Evolutionary conservation across 2,329 filamentous ascomycete genomes (phyloP).

Genomic region (Xylogone sp.): DNA sequence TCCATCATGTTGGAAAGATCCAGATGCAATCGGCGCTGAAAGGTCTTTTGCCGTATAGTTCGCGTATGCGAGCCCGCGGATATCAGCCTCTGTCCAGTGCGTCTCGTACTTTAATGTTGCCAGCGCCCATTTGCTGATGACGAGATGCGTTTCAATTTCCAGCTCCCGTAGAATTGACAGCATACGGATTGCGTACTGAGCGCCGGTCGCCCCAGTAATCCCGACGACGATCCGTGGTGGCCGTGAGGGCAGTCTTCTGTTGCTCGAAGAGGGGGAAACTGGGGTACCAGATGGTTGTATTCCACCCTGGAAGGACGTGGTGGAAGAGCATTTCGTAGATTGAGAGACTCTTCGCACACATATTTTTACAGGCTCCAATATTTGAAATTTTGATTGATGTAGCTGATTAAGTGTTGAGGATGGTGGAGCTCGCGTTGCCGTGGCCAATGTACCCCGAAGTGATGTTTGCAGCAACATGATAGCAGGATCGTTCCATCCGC

Average conservation of each 20-base stretch:
- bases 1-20: conserved; percentile 39
- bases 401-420: too few relatives aligned
- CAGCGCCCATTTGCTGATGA: conserved; percentile 45
- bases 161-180: conserved; percentile 37
- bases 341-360: too few relatives aligned
- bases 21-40: conserved; percentile 40
- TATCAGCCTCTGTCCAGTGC: conserved; percentile 30
- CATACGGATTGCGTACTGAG: conserved; percentile 37
- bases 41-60: conserved; percentile 38
- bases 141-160: conserved; percentile 43
- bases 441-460: too few relatives aligned
- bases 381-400: too few relatives aligned
- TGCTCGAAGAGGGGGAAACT: too few relatives aligned
- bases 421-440: too few relatives aligned
- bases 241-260: conserved; percentile 2
- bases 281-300: too few relatives aligned
- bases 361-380: too few relatives aligned
- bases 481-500: too few relatives aligned
- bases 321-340: too few relatives aligned
- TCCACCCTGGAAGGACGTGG: too few relatives aligned
- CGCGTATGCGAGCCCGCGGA: conserved; percentile 34
- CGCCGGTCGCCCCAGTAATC: conserved; percentile 47
- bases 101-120: conserved; percentile 46
- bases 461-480: too few relatives aligned
- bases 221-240: conserved; percentile 39